Percentiles rank a stretch among this genome's conserved stretches.
Conservation (phyloP, 1,284 basidiomycete genomes). For the Ceratobasidium sp. region DNA sequence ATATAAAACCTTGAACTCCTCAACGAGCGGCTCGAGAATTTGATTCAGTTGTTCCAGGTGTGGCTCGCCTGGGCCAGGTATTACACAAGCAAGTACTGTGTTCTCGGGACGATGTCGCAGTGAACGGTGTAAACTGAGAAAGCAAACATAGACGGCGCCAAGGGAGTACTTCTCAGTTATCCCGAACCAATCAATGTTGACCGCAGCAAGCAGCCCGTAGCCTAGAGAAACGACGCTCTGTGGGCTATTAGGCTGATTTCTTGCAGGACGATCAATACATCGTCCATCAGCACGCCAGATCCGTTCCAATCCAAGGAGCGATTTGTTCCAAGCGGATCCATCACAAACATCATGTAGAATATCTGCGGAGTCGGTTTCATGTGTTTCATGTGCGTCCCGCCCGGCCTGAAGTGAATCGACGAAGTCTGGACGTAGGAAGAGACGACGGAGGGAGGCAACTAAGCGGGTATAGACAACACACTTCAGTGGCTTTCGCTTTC, state of each 20-base stretch:
- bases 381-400: background rate
- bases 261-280: background rate
- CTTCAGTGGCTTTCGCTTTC: background rate
- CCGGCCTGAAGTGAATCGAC: background rate
- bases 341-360: background rate
- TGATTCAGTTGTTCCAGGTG: slow-evolving; percentile 19
- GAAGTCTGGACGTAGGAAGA: background rate
- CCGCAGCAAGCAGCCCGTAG: slow-evolving; percentile 14
- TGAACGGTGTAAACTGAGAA: slow-evolving; percentile 8
- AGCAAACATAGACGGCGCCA: slow-evolving; percentile 6
- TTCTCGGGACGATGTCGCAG: slow-evolving; percentile 11
- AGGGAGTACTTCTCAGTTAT: slow-evolving; percentile 6
- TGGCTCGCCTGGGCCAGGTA: slow-evolving; percentile 17
- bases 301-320: background rate
- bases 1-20: background rate
- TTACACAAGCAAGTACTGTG: slow-evolving; percentile 10
- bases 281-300: background rate
- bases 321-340: slow-evolving; percentile 11
- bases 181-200: slow-evolving; percentile 26
- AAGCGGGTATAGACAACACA: slow-evolving; percentile 10
- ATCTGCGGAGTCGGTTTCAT: background rate
- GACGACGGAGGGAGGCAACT: background rate
- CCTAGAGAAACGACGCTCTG: background rate
- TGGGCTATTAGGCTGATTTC: background rate
- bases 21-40: background rate